Evolutionary conservation across 2,329 filamentous ascomycete species (phyloP), one percentile per base, ranked within the genome.

Genomic region (Aspergillus vadensis): DNA sequence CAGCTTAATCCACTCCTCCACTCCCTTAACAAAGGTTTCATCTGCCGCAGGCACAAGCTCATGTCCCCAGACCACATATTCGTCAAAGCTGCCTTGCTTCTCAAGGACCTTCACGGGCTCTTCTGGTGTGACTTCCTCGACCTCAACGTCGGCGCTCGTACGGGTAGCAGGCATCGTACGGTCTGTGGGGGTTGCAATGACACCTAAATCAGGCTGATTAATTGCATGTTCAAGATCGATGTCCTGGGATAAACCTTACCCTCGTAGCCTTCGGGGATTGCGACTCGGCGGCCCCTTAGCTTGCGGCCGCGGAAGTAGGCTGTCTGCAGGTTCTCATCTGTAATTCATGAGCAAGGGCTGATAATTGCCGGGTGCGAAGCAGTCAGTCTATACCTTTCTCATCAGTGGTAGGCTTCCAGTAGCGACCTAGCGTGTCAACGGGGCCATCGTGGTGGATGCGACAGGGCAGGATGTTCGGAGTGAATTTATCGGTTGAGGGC

Each of bases 1-100:
- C 73, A 93, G 86, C 10, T 81, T 80, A 59, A 96, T 81, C 92
- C 92, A 97, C 75, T 97, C 92, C 66, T 88, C 84, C 47, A 96
- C 79, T 0, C 89, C 87, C 72, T 89, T 88, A 4, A 91, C 80
- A 72, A 92, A 95, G 1, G 84, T 80, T 76, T 97, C 91, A 27
- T 81, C 81, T 0, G 82, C 81, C 61, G 89, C 86, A 5, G 87
- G 87, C 53, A 85, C 68, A 1, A 79, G 76, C 66, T 95, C 92
- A 74, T 97, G 92, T 0, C 85, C 88, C 93, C 93, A 98, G n/a
- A 97, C 83, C 3, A 91, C 78, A 54, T 97, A 74, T 57, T 90
- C 82, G 6, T 92, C 86, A 71, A 97, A 97, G 15, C 82, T 82
- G 1, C 86, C 87, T 19, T 87, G 81, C 47, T 86, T 80, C 54